Evolutionary conservation across 805 yeast genomes (phyloP), one percentile per base, ranked within the genome.

Genomic region (Yarrowia sp.): DNA sequence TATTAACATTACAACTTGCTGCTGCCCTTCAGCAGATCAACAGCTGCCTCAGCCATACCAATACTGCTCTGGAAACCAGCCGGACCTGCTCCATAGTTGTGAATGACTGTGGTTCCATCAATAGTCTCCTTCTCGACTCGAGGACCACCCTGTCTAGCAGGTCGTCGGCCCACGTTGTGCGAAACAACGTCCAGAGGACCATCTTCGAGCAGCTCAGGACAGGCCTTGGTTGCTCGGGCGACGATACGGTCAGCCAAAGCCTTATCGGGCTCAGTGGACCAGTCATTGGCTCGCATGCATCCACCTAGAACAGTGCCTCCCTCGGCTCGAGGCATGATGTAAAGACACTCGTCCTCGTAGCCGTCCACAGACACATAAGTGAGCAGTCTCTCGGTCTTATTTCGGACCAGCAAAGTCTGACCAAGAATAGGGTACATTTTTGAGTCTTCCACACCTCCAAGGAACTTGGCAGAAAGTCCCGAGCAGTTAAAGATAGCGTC

Each of bases 71-170:
- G 96, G 74, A 83, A 88, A 0, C 95, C 95, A 30, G 89, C 84
- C 30, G 91, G 91, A 8, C 85, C 90, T 28, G 90, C 88, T 3
- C 95, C 95, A 69, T 87, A 87, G 74, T 87, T 86, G 72, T 90
- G 96, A 28, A 90, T 78, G 19, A 87, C 71, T 0, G 78, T 65
- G 3, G 80, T 83, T 12, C 75, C 77, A 10, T 62, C 59, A 14
- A 70, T 66, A 4, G 62, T 65, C 69, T 86, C 89, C 54, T 74
- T 73, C 71, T 87, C 95, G 46, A 90, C 82, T 64, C 96, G 79
- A 8, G 83, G 85, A 4, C 96, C 96, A 11, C 92, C 95, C 44
- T 82, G 80, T 71, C 96, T 81, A 43, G 86, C 80, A 6, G 96
- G 96, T 67, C 96, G 82, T 49, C 88, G 78, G 0, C 96, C 96